These are phyloP conservation scores for Aspergillus texensis DNA, from an alignment of 2,329 filamentous ascomycete species.

Conservation along the genomic window DNA sequence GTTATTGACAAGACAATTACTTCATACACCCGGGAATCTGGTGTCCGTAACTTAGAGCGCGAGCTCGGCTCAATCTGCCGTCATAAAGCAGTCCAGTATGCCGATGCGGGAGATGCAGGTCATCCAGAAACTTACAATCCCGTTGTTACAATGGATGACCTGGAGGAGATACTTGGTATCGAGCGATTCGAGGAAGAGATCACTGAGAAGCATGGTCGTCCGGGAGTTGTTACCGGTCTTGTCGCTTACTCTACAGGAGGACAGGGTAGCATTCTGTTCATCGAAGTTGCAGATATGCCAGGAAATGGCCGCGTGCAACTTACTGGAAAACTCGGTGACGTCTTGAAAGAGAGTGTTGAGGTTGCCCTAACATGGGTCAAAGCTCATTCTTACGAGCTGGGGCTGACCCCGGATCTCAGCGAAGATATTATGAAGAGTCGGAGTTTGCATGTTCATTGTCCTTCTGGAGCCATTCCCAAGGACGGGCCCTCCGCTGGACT, in stretches of 20 bases:
- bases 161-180: slow-evolving; percentile 89
- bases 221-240: slow-evolving; percentile 92
- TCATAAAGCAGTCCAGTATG: slow-evolving; percentile 91
- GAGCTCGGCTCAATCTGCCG: slow-evolving; percentile 95
- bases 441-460: slow-evolving; percentile 94
- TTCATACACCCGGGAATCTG: slow-evolving; percentile 92
- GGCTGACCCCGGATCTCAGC: slow-evolving; percentile 75
- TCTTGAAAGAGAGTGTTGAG: slow-evolving; percentile 95
- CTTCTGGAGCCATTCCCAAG: slow-evolving; percentile 91
- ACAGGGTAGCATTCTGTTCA: slow-evolving; percentile 95
- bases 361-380: slow-evolving; percentile 97
- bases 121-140: slow-evolving; percentile 72
- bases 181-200: slow-evolving; percentile 96
- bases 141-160: slow-evolving; percentile 72
- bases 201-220: slow-evolving; percentile 77
- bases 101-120: slow-evolving; percentile 79
- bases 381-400: slow-evolving; percentile 88
- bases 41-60: slow-evolving; percentile 92
- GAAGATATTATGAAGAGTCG: slow-evolving; percentile 96
- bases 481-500: slow-evolving; percentile 84
- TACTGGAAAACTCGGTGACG: slow-evolving; percentile 93
- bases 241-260: slow-evolving; percentile 92
- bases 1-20: slow-evolving; percentile 96
- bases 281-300: slow-evolving; percentile 97
- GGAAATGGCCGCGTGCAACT: slow-evolving; percentile 89